Conservation (phyloP, 2,329 filamentous ascomycete species). For the Boeremia lycopersici region DNA sequence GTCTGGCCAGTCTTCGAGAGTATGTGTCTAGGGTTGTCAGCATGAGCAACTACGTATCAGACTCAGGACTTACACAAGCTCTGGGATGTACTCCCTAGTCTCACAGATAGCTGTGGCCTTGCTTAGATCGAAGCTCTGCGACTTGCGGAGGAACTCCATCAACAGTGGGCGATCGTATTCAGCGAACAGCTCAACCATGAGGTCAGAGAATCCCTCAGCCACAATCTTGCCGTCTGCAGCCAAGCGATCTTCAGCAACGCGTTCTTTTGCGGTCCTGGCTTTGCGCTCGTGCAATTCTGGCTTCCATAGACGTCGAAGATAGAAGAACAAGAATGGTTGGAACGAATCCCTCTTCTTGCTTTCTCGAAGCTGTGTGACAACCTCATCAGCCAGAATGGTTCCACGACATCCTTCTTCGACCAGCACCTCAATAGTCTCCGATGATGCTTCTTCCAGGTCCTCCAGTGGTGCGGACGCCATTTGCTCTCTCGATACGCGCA, state of each 20-base stretch:
- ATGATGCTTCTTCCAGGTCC: slow-evolving; percentile 79
- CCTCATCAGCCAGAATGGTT: slow-evolving; percentile 76
- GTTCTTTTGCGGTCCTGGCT: slow-evolving; percentile 45
- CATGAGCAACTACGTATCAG: background rate
- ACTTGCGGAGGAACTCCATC: slow-evolving; percentile 85
- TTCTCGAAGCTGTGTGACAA: slow-evolving; percentile 76
- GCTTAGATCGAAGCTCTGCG: slow-evolving; percentile 87
- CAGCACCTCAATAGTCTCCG: slow-evolving; percentile 82
- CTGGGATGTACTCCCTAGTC: slow-evolving; percentile 77
- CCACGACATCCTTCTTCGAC: slow-evolving; percentile 92
- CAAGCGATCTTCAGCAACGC: slow-evolving; percentile 50
- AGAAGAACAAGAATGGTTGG: slow-evolving; percentile 85
- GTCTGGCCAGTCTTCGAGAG: slow-evolving; percentile 95
- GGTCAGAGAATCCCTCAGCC: slow-evolving; percentile 85
- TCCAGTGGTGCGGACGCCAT: slow-evolving; percentile 67
- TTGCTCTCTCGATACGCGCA: slow-evolving; percentile 78
- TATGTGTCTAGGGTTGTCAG: slow-evolving; percentile 63
- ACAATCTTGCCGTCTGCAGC: slow-evolving; percentile 67
- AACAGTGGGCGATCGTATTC: slow-evolving; percentile 79
- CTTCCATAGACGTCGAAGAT: slow-evolving; percentile 84
- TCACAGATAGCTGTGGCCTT: slow-evolving; percentile 80
- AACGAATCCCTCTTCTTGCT: slow-evolving; percentile 58
- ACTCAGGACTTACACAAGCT: slow-evolving; percentile 69
- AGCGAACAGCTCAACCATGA: slow-evolving; percentile 85
- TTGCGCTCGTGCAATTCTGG: slow-evolving; percentile 65